Conservation (phyloP, 2,329 filamentous ascomycete species). For the Venturia carpophila region DNA sequence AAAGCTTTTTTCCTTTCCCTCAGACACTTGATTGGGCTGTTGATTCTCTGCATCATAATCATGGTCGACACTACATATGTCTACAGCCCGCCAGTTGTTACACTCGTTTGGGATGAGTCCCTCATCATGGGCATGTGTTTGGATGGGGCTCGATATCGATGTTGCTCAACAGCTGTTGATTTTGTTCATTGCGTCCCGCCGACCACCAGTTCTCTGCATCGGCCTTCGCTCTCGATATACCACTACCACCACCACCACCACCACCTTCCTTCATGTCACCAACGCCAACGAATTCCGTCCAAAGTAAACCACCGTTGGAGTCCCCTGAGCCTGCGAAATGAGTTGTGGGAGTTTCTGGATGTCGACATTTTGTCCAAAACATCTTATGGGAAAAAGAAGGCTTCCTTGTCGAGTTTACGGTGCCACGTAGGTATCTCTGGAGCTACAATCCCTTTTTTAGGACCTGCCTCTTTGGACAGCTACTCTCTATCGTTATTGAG, state of each 20-base stretch:
- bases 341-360: neutral
- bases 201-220: neutral
- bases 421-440: neutral
- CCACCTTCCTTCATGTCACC: no score
- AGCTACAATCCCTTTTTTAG: neutral
- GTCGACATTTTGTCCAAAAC: neutral
- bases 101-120: neutral
- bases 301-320: neutral
- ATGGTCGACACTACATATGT: neutral
- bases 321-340: neutral
- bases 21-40: no score
- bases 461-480: constrained; percentile 3
- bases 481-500: constrained; percentile 25
- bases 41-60: neutral
- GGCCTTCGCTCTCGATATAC: neutral
- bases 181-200: neutral
- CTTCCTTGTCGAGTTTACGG: neutral
- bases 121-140: neutral
- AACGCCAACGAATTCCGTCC: neutral
- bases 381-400: neutral
- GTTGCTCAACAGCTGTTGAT: no score
- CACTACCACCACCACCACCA: no score
- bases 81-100: neutral
- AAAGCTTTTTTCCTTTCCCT: no score
- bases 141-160: neutral